Evolutionary conservation across 2,329 filamentous ascomycete species (phyloP).

Genomic region (Cladosporium cucumerinum): DNA sequence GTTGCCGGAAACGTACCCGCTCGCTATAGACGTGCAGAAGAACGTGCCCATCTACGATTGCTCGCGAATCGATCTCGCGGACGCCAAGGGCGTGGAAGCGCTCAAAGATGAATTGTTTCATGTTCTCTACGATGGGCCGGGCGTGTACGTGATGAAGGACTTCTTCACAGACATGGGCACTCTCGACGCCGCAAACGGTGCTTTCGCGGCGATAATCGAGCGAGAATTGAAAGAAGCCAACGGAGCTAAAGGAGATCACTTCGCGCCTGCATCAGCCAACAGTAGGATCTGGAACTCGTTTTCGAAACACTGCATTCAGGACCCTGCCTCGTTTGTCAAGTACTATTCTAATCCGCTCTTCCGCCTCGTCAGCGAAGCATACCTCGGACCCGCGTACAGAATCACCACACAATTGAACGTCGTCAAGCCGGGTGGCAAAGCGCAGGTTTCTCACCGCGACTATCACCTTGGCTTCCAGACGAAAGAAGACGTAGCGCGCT

Average conservation of each 20-base stretch:
- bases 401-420: conserved; percentile 63
- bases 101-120: conserved; percentile 62
- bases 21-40: conserved; percentile 43
- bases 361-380: conserved; percentile 50
- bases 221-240: conserved; percentile 38
- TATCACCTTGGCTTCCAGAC: conserved; percentile 64
- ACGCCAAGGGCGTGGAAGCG: conserved; percentile 30
- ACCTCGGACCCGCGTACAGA: conserved; percentile 59
- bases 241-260: conserved; percentile 56
- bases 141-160: conserved; percentile 56
- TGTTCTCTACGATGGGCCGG: conserved; percentile 55
- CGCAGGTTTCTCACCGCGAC: conserved; percentile 59
- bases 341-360: conserved; percentile 63
- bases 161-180: conserved; percentile 47
- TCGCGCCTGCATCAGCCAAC: conserved; percentile 53
- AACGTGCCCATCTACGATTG: conserved; percentile 59
- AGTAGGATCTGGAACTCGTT: conserved; percentile 65
- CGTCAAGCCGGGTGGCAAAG: conserved; percentile 55
- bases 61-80: conserved; percentile 35
- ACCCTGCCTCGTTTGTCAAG: conserved; percentile 51
- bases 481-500: conserved; percentile 43
- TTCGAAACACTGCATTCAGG: conserved; percentile 55
- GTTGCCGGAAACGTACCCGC: conserved; percentile 43
- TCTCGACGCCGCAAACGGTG: conserved; percentile 47
- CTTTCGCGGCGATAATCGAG: conserved; percentile 50